Percentiles rank a stretch among this genome's conserved stretches.
phyloP scores from a whole-genome alignment of 192 early-diverging fungal genomes.

The Obelidium mucronatum region DNA sequence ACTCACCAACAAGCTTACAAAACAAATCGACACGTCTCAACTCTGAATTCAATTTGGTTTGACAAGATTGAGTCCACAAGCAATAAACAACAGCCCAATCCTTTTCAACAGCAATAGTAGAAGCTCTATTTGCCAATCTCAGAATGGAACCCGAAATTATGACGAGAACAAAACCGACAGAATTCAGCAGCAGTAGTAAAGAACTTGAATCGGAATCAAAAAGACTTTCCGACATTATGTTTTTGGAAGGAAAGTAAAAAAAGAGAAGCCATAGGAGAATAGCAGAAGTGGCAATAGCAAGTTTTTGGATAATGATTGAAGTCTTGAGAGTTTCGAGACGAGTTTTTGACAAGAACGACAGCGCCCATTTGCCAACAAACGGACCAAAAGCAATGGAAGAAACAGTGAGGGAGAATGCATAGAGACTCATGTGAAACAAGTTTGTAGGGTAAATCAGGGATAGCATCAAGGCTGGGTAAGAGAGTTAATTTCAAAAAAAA shows the following conservation, averaged over 20 bases:
- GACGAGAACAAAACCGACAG: slow-evolving; percentile 17
- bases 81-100: slow-evolving; percentile 54
- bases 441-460: slow-evolving; percentile 44
- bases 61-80: neutral
- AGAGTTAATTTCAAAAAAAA: no score
- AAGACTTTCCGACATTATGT: no score
- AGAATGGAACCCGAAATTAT: slow-evolving; percentile 37
- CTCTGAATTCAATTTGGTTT: slow-evolving; percentile 36
- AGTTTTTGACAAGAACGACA: neutral
- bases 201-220: no score
- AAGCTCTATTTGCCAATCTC: slow-evolving; percentile 43
- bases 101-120: slow-evolving; percentile 48
- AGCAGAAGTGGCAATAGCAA: slow-evolving; percentile 44
- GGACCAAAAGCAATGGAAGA: slow-evolving; percentile 42
- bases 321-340: neutral
- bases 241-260: neutral
- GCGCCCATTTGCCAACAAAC: slow-evolving; percentile 32
- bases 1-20: no score
- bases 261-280: slow-evolving; percentile 35
- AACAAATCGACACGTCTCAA: slow-evolving; percentile 51
- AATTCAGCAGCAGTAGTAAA: slow-evolving; percentile 21
- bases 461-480: no score
- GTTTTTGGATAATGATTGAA: slow-evolving; percentile 46
- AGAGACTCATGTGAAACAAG: slow-evolving; percentile 48
- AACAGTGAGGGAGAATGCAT: slow-evolving; percentile 39